Evolutionary conservation across 345 rosid species (phyloP).

Genomic region (Gossypium arboreum): DNA sequence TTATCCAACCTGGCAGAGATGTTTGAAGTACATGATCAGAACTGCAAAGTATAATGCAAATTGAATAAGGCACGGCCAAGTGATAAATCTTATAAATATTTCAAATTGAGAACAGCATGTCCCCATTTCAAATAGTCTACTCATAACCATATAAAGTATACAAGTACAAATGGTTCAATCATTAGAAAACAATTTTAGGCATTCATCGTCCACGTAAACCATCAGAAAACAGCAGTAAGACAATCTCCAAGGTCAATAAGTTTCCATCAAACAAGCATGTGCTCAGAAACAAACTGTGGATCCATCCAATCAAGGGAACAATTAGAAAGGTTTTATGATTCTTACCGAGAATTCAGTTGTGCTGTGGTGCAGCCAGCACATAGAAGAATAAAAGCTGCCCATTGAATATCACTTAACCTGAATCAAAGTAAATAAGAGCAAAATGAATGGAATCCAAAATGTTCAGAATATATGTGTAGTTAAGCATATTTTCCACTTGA

Average conservation of each 20-base stretch:
- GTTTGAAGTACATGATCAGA: constrained; percentile 95
- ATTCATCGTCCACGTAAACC: background rate
- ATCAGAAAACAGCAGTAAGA: constrained; percentile 3
- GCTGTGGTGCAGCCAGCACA: constrained; percentile 99
- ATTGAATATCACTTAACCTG: constrained; percentile 94
- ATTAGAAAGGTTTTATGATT: constrained; percentile 6
- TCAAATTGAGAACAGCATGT: background rate
- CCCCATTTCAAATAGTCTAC: background rate
- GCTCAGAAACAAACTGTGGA: constrained; percentile 3
- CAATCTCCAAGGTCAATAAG: background rate
- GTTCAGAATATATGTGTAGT: background rate
- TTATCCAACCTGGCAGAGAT: constrained; percentile 83
- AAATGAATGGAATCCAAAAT: background rate
- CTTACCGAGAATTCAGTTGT: constrained; percentile 87
- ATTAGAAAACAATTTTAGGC: background rate
- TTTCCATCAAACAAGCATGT: background rate
- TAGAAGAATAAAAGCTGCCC: constrained; percentile 90
- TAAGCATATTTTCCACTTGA: constrained; percentile 8
- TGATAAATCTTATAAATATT: background rate
- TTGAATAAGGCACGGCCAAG: background rate
- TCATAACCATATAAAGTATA: background rate
- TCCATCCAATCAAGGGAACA: background rate
- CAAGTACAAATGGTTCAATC: background rate
- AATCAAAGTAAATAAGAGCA: constrained; percentile 11
- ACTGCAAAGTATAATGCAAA: constrained; percentile 38